Evolutionary conservation across 2,329 filamentous ascomycete species (phyloP).

Genomic region (Fusarium newnesense): DNA sequence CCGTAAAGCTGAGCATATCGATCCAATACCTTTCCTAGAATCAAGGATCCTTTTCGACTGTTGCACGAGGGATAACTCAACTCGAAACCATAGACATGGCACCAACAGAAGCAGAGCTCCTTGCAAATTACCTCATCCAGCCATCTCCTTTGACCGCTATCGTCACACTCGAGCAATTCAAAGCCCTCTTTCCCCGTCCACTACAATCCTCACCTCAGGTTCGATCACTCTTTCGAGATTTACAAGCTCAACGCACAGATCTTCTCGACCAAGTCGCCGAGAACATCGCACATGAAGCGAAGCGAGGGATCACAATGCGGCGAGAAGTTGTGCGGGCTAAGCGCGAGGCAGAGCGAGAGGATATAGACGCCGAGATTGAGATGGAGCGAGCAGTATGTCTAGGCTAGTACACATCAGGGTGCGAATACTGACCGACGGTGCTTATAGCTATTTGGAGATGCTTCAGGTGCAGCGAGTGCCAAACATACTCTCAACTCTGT

Average conservation of each 20-base stretch:
- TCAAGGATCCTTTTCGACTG: neutral
- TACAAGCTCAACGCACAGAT: conserved; percentile 78
- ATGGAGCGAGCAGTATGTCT: conserved; percentile 66
- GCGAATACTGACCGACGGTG: neutral
- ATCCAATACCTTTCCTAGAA: neutral
- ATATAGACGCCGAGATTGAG: conserved; percentile 71
- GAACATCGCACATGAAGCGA: conserved; percentile 73
- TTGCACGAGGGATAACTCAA: neutral
- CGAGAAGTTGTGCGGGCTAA: conserved; percentile 66
- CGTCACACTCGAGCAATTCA: conserved; percentile 79
- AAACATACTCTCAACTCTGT: conserved; percentile 73
- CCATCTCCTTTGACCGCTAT: conserved; percentile 79
- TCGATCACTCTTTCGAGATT: conserved; percentile 78
- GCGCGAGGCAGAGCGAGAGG: conserved; percentile 63
- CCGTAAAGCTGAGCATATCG: neutral
- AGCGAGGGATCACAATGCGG: conserved; percentile 67
- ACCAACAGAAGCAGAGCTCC: conserved; percentile 78
- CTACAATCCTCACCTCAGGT: conserved; percentile 74
- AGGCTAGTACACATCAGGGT: neutral
- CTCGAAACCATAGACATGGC: conserved; percentile 62
- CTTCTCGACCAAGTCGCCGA: conserved; percentile 73
- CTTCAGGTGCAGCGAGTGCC: conserved; percentile 56
- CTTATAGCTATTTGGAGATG: conserved; percentile 67
- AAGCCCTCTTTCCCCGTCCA: conserved; percentile 76
- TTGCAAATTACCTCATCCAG: conserved; percentile 80